A percentile compares a stretch with the other conserved stretches of the same genome.
phyloP scores from a whole-genome alignment of 108 stramenopile species.

The Nitzschia putrida region DNA sequence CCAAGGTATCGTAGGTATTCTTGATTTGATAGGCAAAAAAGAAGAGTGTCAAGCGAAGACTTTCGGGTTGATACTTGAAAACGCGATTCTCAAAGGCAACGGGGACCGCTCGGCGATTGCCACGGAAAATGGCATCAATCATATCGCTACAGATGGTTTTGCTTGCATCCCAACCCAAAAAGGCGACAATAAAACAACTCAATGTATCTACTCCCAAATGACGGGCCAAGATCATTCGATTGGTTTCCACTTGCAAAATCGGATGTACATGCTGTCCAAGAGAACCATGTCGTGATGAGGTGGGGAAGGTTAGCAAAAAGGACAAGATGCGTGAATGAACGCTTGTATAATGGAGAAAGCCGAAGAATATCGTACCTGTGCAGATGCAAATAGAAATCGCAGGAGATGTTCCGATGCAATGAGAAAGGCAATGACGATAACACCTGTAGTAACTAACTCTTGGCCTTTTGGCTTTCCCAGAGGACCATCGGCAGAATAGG shows the following conservation, averaged over 20 bases:
- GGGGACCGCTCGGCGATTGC: constrained; percentile 32
- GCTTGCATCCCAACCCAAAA: constrained; percentile 51
- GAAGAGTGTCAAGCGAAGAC: constrained; percentile 49
- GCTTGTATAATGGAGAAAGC: too few relatives aligned
- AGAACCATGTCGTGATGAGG: too few relatives aligned
- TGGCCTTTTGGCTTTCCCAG: constrained; percentile 4
- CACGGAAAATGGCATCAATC: constrained; percentile 27
- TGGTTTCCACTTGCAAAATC: constrained; percentile 49
- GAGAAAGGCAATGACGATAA: constrained; percentile 8
- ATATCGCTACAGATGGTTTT: constrained; percentile 36
- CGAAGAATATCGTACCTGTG: constrained; percentile 11
- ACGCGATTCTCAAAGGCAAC: constrained; percentile 54
- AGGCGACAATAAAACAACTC: constrained; percentile 49
- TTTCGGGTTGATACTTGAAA: constrained; percentile 64
- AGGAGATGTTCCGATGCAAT: constrained; percentile 18
- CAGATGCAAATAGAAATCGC: constrained; percentile 6
- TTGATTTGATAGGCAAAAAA: constrained; percentile 85
- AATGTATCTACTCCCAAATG: constrained; percentile 76
- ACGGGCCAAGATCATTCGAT: constrained; percentile 77
- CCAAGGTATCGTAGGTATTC: constrained; percentile 77
- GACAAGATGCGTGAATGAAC: too few relatives aligned
- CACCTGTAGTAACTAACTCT: constrained; percentile 14
- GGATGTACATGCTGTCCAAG: constrained; percentile 52
- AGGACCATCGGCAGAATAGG: constrained; percentile 12
- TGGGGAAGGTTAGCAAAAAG: neutral